Base-by-base conservation (phyloP, 2,329 filamentous ascomycete species). In the Alternaria arbusti region DNA sequence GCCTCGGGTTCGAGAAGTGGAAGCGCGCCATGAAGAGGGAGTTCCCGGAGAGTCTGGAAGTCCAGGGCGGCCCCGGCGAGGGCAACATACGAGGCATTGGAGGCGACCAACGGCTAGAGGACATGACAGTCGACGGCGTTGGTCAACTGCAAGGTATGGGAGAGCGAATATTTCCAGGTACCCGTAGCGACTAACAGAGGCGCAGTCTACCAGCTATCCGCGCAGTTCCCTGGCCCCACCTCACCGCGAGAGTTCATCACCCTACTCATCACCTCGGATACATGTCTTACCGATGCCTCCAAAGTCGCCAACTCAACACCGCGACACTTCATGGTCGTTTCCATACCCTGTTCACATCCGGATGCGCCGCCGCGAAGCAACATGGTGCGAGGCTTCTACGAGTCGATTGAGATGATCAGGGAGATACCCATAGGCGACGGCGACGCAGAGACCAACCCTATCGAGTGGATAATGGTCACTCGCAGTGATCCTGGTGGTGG, bases 391-490 rank as follows among this genome's bases (percentile, higher is more conserved):
- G 95, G 94, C 4, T 86, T 90, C 67, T 98, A 97, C 75, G 94
- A 97, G 82, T 96, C 92, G 1, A 91, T 97, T 15, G 95, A 98
- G 80, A 86, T 97, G 69, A 94, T 97, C 61, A 86, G 94, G 54
- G 94, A 98, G 79, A 86, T 97, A 13, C 90, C 90, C 1, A 76
- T 89, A 10, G 82, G 70, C 4, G 74, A 72, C 7, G 71, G 76
- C 25, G 83, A 86, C 32, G 80, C 83, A 3, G 87, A 89, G 67
- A 79, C 82, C 9, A 90, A 90, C 68, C 88, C 89, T 0, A 86
- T 97, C 2, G 94, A 97, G 78, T 97, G 94, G 94, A 87, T 96
- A 64, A 97, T 97, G 94, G 88, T 97, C 17, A 97, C 93, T 1
- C 86, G 94, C 52, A 95, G 91, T 77, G 93, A 97, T 71, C 93